These are phyloP conservation scores for Ogataea ganodermae DNA, from an alignment of 805 yeast species.

Conservation along the genomic window DNA sequence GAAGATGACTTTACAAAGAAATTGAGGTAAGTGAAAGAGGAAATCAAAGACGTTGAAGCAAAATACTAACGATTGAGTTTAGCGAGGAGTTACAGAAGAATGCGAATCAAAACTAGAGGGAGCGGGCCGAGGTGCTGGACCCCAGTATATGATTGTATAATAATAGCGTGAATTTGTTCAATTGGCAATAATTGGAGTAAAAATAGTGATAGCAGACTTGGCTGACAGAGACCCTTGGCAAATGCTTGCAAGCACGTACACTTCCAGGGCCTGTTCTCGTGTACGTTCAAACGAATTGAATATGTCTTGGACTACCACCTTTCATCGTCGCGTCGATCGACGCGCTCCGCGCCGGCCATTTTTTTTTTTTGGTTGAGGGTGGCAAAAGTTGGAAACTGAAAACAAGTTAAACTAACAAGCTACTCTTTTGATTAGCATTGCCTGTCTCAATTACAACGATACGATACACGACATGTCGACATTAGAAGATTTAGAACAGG, in stretches of 20 bases:
- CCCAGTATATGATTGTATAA: slow-evolving; percentile 2
- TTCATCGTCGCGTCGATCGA: slow-evolving; percentile 1
- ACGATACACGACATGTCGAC: slow-evolving; percentile 57
- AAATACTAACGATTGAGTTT: slow-evolving; percentile 2
- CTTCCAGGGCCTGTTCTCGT: too few species aligned
- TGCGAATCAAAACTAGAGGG: background rate
- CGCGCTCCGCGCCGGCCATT: background rate
- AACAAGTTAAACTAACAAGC: background rate
- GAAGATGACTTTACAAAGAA: slow-evolving; percentile 84
- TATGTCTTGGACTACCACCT: too few species aligned
- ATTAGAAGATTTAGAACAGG: slow-evolving; percentile 72
- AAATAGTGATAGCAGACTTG: too few species aligned
- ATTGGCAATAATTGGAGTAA: background rate
- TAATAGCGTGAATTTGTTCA: background rate
- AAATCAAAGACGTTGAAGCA: background rate
- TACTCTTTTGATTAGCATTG: background rate
- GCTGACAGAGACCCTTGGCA: too few species aligned
- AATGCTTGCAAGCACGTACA: too few species aligned
- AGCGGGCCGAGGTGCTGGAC: background rate
- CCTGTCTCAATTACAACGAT: slow-evolving; percentile 25
- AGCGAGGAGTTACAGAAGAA: slow-evolving; percentile 16
- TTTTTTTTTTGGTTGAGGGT: slow-evolving; percentile 2
- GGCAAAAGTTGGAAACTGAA: slow-evolving; percentile 4
- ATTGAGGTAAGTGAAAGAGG: slow-evolving; percentile 52
- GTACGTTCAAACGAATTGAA: too few species aligned